Conservation (phyloP, 257 asterid genomes). For the Solanum rostratum region DNA sequence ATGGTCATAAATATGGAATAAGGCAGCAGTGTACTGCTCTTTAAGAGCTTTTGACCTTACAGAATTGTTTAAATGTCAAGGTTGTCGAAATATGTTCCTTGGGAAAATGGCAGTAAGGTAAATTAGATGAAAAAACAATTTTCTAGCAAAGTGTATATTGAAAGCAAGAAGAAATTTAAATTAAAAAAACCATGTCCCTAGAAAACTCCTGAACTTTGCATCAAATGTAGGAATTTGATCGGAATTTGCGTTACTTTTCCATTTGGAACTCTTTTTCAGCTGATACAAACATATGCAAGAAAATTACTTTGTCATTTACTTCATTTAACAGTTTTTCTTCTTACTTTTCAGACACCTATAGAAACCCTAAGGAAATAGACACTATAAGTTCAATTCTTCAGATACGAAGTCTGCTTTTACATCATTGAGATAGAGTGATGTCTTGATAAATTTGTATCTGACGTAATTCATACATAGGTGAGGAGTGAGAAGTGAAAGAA, state of each 20-base stretch:
- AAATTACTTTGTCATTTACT: background rate
- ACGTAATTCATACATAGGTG: background rate
- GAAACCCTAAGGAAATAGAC: background rate
- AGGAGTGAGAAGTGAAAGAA: background rate
- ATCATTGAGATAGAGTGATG: background rate
- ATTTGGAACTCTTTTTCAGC: background rate
- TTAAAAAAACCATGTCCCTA: background rate
- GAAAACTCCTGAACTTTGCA: background rate
- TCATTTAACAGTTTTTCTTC: background rate
- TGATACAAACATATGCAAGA: background rate
- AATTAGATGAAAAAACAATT: background rate
- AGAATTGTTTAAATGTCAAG: background rate
- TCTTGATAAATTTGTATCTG: background rate
- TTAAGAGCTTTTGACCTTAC: background rate
- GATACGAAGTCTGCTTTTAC: background rate
- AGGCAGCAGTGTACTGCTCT: background rate
- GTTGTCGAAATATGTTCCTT: background rate
- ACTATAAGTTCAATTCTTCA: background rate
- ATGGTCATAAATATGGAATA: background rate
- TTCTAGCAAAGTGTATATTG: background rate
- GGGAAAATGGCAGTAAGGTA: background rate
- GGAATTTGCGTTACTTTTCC: background rate
- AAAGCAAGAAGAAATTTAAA: background rate
- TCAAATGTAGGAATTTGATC: background rate
- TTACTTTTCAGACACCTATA: background rate